phyloP scores from a whole-genome alignment of 805 yeast genomes.

The Pichia eremophila region DNA sequence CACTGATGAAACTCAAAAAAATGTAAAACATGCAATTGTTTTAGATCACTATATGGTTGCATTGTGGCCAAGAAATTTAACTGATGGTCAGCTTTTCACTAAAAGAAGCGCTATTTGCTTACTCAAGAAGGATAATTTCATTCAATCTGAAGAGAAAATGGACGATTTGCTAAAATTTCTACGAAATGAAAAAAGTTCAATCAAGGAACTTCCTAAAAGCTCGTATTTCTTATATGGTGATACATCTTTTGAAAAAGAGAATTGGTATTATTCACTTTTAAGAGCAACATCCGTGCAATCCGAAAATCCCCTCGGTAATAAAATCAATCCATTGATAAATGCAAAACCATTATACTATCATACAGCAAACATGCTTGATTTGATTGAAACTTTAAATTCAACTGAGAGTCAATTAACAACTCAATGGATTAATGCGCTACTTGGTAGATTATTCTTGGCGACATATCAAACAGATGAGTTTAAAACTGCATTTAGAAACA shows the following conservation, averaged over 20 bases:
- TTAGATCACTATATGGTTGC: constrained; percentile 61
- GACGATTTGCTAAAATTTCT: constrained; percentile 27
- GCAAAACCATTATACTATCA: constrained; percentile 70
- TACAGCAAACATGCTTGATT: constrained; percentile 59
- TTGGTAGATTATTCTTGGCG: constrained; percentile 75
- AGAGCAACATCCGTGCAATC: constrained; percentile 40
- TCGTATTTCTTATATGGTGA: constrained; percentile 64
- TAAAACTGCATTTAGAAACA: constrained; percentile 45
- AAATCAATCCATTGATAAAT: constrained; percentile 47
- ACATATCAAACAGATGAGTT: constrained; percentile 64
- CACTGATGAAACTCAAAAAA: constrained; percentile 53
- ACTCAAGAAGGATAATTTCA: constrained; percentile 32
- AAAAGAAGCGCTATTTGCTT: constrained; percentile 74
- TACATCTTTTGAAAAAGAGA: constrained; percentile 77
- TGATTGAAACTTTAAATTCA: constrained; percentile 71
- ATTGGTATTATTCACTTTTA: constrained; percentile 83
- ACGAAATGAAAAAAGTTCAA: constrained; percentile 14
- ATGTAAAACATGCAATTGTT: constrained; percentile 71
- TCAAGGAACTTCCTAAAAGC: constrained; percentile 27
- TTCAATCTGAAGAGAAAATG: constrained; percentile 29
- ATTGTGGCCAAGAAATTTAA: constrained; percentile 73
- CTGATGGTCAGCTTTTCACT: constrained; percentile 74
- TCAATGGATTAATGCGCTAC: constrained; percentile 82
- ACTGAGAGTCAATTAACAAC: constrained; percentile 76
- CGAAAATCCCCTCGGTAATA: constrained; percentile 13